phyloP scores from a whole-genome alignment of 106 monocot species.

The Phalaenopsis aphrodite region DNA sequence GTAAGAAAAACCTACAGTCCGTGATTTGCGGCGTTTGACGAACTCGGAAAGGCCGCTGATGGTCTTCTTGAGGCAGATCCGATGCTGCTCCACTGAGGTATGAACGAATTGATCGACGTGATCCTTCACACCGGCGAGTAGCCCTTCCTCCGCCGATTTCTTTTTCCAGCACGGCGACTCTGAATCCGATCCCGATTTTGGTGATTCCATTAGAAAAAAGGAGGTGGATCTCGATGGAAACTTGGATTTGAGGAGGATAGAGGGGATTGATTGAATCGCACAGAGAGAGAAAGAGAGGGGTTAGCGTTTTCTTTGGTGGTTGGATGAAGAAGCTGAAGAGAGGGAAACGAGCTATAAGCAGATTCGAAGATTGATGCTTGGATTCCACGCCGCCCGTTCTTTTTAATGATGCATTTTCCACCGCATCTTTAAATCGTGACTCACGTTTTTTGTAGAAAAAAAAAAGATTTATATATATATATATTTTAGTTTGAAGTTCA shows the following conservation, averaged over 20 bases:
- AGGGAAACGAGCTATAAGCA: background rate
- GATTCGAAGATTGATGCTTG: background rate
- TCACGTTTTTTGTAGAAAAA: too few species aligned
- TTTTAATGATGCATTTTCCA: background rate
- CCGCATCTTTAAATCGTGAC: too few species aligned
- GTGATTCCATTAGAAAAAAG: background rate
- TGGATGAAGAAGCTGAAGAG: background rate
- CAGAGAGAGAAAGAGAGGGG: background rate
- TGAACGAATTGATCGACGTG: slow-evolving; percentile 37
- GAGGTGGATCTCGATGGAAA: background rate
- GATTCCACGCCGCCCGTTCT: background rate
- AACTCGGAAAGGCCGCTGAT: slow-evolving; percentile 17
- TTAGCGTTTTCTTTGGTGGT: background rate
- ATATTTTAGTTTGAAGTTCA: too few species aligned
- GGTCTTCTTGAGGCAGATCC: slow-evolving; percentile 41
- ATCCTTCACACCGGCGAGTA: slow-evolving; percentile 24
- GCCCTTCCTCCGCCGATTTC: slow-evolving; percentile 15
- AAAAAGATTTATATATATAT: too few species aligned
- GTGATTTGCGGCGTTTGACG: slow-evolving; percentile 9
- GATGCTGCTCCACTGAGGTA: slow-evolving; percentile 35
- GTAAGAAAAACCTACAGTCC: background rate
- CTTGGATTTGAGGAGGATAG: background rate
- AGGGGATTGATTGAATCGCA: background rate
- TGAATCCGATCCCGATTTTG: background rate
- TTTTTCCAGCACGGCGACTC: slow-evolving; percentile 30